Percentiles rank a stretch among this genome's conserved stretches.
phyloP scores from a whole-genome alignment of 306 rosid species.

The Trifolium repens region DNA sequence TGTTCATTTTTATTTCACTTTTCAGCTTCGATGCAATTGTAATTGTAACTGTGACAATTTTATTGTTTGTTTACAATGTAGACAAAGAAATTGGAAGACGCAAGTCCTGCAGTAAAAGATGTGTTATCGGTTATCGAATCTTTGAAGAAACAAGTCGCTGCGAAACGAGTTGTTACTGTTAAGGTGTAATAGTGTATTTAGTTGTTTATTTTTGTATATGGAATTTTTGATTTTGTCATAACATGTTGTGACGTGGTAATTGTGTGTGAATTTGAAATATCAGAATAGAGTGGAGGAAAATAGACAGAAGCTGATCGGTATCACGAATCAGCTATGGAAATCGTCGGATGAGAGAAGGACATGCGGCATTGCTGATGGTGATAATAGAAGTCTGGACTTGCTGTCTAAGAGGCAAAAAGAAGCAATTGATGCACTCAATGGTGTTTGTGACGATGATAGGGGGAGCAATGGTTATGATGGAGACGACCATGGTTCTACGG shows the following conservation, averaged over 20 bases:
- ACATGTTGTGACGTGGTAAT: not conserved
- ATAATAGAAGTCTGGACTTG: constrained; percentile 57
- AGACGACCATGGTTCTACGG: constrained; percentile 75
- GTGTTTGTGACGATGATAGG: constrained; percentile 62
- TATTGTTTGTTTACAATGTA: constrained; percentile 41
- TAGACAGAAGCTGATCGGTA: constrained; percentile 66
- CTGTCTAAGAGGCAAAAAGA: constrained; percentile 83
- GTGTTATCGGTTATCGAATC: constrained; percentile 69
- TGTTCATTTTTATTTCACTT: not conserved
- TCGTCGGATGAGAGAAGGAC: constrained; percentile 68
- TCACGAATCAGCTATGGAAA: constrained; percentile 59
- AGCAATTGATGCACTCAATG: constrained; percentile 85
- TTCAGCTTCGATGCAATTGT: constrained; percentile 27
- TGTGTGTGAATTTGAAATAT: constrained; percentile 24
- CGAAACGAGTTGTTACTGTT: constrained; percentile 57
- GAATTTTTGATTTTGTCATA: constrained; percentile 2
- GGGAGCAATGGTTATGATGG: constrained; percentile 70
- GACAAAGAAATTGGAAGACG: constrained; percentile 49
- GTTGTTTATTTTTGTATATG: constrained; percentile 36
- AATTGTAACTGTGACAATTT: constrained; percentile 9
- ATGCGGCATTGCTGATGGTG: constrained; percentile 40
- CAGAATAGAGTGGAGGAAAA: constrained; percentile 89
- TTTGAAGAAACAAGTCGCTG: constrained; percentile 77
- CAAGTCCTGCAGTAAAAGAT: constrained; percentile 52
- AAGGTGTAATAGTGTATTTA: constrained; percentile 56